Base-by-base conservation (phyloP, 768 basidiomycete genomes). In the Naematelia aurantialba region DNA sequence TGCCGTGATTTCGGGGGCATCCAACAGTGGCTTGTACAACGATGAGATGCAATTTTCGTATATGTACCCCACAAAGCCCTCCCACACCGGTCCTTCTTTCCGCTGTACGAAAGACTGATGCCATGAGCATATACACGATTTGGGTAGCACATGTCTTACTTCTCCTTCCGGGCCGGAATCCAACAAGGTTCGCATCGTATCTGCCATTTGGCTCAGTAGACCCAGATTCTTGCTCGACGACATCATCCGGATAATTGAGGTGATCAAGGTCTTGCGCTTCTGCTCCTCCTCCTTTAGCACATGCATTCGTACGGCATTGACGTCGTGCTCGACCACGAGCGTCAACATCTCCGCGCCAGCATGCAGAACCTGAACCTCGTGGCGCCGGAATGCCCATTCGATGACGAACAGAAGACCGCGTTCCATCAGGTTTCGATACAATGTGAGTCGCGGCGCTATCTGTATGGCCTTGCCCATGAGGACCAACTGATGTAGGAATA, bases 381-480 rank as follows among this genome's bases (percentile, higher is more conserved):
- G 76, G 27, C 87, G 81, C n/a, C 80, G 79, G 49, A 97, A 82
- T 1, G 91, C 91, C 89, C 91, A 94, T 70, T 96, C 90, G 13
- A 93, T 85, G n/a, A 88, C 89, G 63, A 87, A 88, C 1, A 98
- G 80, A 45, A 98, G 82, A 1, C 91, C 94, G 4, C 88, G 84
- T 61, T 96, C 91, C 52, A 93, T 85, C 22, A 98, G 83, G 5
- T 85, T 82, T 49, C 91, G 86, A 79, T 94, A 98, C 10, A 98
- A 83, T 1, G 84, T 80, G 75, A 93, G 82, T 34, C 96, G 88
- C 14, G 87, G 83, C 14, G 88, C 87, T 17, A 96, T 81, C 74
- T 97, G 94, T 8, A 97, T 87, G 72, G 91, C 92, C 82, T 98
- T 99, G 59, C 89, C 92, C 89, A 99, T 93, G 57, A 87, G 82